phyloP scores from a whole-genome alignment of 805 yeast species.

The Wickerhamiella dianesei region DNA sequence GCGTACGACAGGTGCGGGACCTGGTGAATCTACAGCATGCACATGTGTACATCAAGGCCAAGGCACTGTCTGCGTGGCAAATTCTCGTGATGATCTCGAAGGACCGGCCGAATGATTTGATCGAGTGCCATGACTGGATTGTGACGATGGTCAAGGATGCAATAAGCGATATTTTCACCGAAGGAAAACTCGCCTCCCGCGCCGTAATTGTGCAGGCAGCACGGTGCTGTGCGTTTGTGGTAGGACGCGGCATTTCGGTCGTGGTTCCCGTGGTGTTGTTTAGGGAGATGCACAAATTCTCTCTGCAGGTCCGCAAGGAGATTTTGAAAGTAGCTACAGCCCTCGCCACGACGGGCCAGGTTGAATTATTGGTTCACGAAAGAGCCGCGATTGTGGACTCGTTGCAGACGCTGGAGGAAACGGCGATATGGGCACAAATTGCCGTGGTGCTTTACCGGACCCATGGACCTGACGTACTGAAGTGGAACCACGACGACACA shows the following conservation, averaged over 20 bases:
- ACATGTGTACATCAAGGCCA: slow-evolving; percentile 15
- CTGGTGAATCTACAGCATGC: slow-evolving; percentile 11
- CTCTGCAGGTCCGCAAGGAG: neutral
- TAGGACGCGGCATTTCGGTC: neutral
- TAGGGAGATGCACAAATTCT: neutral
- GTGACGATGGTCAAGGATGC: neutral
- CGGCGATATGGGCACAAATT: neutral
- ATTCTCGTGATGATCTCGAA: slow-evolving; percentile 5
- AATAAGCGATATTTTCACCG: neutral
- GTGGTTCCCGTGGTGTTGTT: neutral
- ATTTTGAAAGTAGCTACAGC: neutral
- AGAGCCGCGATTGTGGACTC: neutral
- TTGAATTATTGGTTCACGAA: neutral
- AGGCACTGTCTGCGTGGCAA: slow-evolving; percentile 19
- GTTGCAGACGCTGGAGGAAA: neutral
- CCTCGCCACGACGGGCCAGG: neutral
- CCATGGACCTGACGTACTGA: neutral
- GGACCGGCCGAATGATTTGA: neutral
- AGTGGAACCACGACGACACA: neutral
- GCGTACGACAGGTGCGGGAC: slow-evolving; percentile 15
- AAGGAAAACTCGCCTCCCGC: neutral
- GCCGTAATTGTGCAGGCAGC: neutral
- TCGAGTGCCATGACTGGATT: slow-evolving; percentile 15
- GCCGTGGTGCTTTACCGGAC: neutral
- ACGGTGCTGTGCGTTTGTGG: neutral